phyloP scores from a whole-genome alignment of 2,329 filamentous ascomycete genomes.

The Dothistroma pini region DNA sequence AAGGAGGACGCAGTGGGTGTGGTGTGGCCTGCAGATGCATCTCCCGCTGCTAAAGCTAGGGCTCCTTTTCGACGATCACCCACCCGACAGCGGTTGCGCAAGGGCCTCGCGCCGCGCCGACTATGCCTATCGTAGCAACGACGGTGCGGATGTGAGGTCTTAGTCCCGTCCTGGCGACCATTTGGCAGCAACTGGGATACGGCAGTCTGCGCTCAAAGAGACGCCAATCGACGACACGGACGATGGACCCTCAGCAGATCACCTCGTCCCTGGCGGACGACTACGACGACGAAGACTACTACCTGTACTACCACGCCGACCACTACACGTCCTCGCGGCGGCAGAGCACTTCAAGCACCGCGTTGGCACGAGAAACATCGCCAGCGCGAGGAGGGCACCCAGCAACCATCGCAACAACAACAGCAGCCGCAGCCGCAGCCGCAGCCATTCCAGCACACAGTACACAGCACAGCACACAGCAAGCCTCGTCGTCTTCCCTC shows the following conservation, averaged over 20 bases:
- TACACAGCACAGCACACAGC: neutral
- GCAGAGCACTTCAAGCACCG: neutral
- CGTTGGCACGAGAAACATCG: constrained; percentile 1
- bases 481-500: constrained; percentile 5
- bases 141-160: neutral
- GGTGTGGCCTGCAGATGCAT: neutral
- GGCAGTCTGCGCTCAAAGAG: neutral
- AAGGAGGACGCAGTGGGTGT: neutral
- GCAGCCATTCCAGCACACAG: neutral
- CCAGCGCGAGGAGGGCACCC: neutral
- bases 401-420: neutral
- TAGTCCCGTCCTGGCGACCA: neutral
- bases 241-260: neutral
- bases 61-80: neutral
- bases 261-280: constrained; percentile 9
- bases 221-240: neutral
- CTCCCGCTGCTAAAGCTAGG: neutral
- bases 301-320: constrained; percentile 46
- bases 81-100: neutral
- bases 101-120: constrained; percentile 1
- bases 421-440: neutral
- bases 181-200: neutral
- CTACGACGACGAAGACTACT: constrained; percentile 24
- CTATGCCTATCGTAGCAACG: neutral
- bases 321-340: neutral